Conservation (phyloP, 176 grass and related monocot species). For the Saccharum officinarum region DNA sequence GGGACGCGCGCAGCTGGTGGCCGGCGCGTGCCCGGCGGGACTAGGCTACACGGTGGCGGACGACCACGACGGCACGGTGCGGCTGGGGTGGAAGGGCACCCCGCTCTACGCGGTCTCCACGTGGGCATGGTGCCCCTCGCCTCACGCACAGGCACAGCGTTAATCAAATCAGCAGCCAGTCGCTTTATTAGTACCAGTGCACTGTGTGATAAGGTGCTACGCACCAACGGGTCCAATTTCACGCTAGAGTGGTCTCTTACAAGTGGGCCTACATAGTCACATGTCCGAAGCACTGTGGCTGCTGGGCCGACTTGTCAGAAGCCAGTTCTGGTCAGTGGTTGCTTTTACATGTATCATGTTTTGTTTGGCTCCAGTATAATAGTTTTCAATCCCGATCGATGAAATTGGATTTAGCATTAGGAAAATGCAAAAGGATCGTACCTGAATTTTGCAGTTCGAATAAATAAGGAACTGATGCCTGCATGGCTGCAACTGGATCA, state of each 20-base stretch:
- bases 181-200: background rate
- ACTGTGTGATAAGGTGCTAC: background rate
- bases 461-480: background rate
- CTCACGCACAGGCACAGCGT: constrained; percentile 8
- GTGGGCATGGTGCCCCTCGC: constrained; percentile 40
- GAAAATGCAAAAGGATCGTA: background rate
- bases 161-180: background rate
- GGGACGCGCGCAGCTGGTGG: constrained; percentile 54
- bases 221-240: background rate
- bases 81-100: constrained; percentile 67
- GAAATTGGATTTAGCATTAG: background rate
- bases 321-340: background rate
- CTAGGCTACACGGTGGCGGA: constrained; percentile 51
- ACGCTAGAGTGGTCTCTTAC: constrained; percentile 4
- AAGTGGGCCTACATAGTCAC: background rate
- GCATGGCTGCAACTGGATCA: background rate
- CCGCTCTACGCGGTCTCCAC: constrained; percentile 48
- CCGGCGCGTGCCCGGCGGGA: constrained; percentile 44
- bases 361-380: background rate
- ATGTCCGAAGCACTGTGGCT: background rate
- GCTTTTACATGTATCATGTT: background rate
- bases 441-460: background rate
- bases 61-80: constrained; percentile 45
- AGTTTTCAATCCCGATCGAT: background rate
- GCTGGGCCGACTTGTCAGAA: constrained; percentile 22